Base-by-base conservation (phyloP, 257 asterid species). In the Solanum habrochaites region DNA sequence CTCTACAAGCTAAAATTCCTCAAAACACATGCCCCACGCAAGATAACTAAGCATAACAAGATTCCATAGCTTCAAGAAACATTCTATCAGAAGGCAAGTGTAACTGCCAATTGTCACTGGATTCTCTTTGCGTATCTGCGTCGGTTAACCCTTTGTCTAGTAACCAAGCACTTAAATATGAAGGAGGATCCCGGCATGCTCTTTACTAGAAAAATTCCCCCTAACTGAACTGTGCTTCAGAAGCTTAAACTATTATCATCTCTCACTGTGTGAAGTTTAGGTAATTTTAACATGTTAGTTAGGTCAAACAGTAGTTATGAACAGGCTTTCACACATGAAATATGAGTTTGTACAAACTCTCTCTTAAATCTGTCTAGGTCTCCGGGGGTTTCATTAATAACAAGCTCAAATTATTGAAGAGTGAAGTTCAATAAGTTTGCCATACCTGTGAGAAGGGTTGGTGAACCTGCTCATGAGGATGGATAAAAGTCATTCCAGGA, bases 391-490 rank as follows among this genome's bases (percentile, higher is more conserved):
- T 16, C 67, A 29, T 49, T 20, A 80, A 16, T 27, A 77, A 78
- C 67, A 80, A 47, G 27, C 85, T 43, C 67, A 80, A 80, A 81
- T 81, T 23, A 49, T 81, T 81, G 45, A 80, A 49, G 29, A 16
- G 69, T 10, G 37, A 81, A 49, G 29, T 16, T 69, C 35, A 73
- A 6, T 49, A 66, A 4, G 15, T 39, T 40, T 47, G 85, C 27
- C 85, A 88, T 94, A 96, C 99, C 99, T 94, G 99, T 89, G 95
- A 83, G 91, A 95, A 95, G 83, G 96, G 88, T 71, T 92, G 98
- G 87, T 92, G 98, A 93, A 93, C 92, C 27, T 92, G 98, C 83
- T 97, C 99, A 70, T 93, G 98, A 80, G 95, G 96, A 86, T 93
- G 98, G 83, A 97, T 88, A 87, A 92, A 93, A 18, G 95, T 92